Conservation (phyloP, 2,329 filamentous ascomycete genomes). For the Lecanicillium sp. region DNA sequence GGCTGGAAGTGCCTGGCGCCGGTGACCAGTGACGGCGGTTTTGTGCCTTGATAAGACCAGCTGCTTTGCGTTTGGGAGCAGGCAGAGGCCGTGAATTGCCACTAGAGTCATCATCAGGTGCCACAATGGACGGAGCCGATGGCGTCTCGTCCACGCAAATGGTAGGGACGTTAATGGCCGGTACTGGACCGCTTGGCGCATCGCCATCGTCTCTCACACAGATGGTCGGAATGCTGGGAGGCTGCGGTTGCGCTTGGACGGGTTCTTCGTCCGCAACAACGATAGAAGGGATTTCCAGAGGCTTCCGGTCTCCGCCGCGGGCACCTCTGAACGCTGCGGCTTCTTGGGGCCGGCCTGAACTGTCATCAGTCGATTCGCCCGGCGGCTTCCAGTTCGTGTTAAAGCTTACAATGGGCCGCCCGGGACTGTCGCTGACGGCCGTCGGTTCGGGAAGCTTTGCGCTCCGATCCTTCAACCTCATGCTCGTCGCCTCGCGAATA, state of each 20-base stretch:
- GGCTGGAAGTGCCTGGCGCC: constrained; percentile 35
- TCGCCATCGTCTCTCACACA: constrained; percentile 22
- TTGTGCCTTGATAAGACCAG: no score
- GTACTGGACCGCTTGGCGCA: constrained; percentile 32
- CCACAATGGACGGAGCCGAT: constrained; percentile 31
- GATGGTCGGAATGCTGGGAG: constrained; percentile 26
- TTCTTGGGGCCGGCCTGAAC: constrained; percentile 26
- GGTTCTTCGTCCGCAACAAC: constrained; percentile 42
- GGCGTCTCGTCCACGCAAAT: constrained; percentile 25
- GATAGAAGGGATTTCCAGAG: constrained; percentile 45
- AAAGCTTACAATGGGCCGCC: constrained; percentile 96
- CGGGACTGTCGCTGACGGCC: constrained; percentile 82
- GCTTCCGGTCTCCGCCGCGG: constrained; percentile 20
- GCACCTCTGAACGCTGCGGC: constrained; percentile 18
- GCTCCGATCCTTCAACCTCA: constrained; percentile 80
- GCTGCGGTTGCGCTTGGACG: constrained; percentile 20
- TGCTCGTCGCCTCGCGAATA: constrained; percentile 83
- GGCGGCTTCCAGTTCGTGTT: constrained; percentile 72
- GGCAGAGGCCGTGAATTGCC: constrained; percentile 36
- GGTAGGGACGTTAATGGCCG: constrained; percentile 37
- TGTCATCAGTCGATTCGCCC: constrained; percentile 64
- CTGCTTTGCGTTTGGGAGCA: constrained; percentile 33
- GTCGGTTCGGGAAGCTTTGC: constrained; percentile 80
- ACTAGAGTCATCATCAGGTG: constrained; percentile 34
- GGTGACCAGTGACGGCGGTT: constrained; percentile 51